A percentile compares a stretch with the other conserved stretches of the same genome.
phyloP scores from a whole-genome alignment of 345 rosid genomes.

The Eucalyptus shirleyi region DNA sequence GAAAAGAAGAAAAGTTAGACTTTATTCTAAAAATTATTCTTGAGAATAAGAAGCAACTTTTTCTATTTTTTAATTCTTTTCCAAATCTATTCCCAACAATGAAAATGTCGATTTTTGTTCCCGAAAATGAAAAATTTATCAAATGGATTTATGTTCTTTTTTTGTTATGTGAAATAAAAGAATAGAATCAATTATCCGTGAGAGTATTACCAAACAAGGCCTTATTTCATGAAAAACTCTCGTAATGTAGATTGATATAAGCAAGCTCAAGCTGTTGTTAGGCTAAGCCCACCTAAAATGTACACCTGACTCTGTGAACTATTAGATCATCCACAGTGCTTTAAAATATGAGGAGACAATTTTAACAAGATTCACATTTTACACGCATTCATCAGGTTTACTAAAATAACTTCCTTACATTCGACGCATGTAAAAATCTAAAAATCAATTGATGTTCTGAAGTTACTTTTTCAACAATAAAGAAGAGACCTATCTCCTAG shows the following conservation, averaged over 20 bases:
- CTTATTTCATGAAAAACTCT: background rate
- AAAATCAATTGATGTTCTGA: background rate
- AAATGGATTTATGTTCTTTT: no score
- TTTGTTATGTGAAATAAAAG: no score
- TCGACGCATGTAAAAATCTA: background rate
- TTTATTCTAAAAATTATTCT: no score
- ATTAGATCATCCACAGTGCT: background rate
- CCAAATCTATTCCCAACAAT: no score
- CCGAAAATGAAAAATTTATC: rapidly evolving
- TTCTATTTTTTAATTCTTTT: no score
- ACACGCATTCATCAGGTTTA: background rate
- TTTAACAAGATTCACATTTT: background rate
- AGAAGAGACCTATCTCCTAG: background rate
- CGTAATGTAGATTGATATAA: background rate
- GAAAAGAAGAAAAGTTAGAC: no score
- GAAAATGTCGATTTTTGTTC: no score
- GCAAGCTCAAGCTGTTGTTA: background rate
- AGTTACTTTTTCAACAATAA: background rate
- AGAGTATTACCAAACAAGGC: no score
- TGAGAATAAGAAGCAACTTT: no score
- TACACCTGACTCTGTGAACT: background rate
- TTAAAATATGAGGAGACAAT: background rate
- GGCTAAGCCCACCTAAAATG: background rate
- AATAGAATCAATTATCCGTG: no score
- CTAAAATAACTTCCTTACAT: background rate